phyloP scores from a whole-genome alignment of 2,329 filamentous ascomycete genomes.

The Aspergillus pseudoviridinutans region DNA sequence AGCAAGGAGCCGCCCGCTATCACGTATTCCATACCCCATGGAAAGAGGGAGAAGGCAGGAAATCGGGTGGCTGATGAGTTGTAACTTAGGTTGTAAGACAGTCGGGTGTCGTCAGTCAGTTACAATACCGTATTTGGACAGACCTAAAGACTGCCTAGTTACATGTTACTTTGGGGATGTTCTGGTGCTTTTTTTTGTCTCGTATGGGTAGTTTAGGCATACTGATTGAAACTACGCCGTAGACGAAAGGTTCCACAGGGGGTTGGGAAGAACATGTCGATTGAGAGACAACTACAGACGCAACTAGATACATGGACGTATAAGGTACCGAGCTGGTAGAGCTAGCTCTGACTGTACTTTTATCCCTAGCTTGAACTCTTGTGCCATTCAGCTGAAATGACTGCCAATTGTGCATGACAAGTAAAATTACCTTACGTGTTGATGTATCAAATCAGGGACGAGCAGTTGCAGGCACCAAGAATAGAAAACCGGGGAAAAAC shows the following conservation, averaged over 20 bases:
- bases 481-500: not conserved
- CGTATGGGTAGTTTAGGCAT: not conserved
- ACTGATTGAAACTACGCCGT: not conserved
- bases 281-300: not conserved
- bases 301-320: too few relatives aligned
- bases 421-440: not conserved
- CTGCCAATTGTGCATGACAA: not conserved
- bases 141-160: too few relatives aligned
- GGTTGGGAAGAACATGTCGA: too few relatives aligned
- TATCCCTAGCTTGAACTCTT: too few relatives aligned
- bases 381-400: too few relatives aligned
- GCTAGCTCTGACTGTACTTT: not conserved
- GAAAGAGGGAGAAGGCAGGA: not conserved
- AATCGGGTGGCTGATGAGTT: not conserved
- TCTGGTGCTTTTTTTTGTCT: too few relatives aligned
- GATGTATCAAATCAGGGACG: not conserved
- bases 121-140: not conserved
- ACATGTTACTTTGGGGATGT: too few relatives aligned
- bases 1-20: not conserved
- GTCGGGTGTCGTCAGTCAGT: too few relatives aligned
- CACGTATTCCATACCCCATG: not conserved
- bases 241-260: not conserved
- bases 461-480: not conserved
- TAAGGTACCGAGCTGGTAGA: not conserved
- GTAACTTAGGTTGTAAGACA: not conserved